phyloP scores from a whole-genome alignment of 345 rosid species.

The Moricandia arvensis region DNA sequence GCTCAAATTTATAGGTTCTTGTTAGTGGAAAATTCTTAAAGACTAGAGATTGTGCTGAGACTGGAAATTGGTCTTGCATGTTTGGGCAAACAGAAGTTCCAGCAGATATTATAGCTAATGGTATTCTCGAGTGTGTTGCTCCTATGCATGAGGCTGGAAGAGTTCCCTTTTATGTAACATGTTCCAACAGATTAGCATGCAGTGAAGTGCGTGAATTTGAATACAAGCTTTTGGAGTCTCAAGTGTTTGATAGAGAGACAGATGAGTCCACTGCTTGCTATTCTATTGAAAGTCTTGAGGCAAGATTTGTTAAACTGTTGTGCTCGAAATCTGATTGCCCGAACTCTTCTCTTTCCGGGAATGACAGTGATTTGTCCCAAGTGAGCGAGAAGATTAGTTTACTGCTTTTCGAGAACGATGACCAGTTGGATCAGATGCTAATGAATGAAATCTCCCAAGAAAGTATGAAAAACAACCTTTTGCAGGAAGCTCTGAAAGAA shows the following conservation, averaged over 20 bases:
- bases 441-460: constrained; percentile 45
- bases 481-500: constrained; percentile 74
- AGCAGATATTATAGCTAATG: constrained; percentile 77
- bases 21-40: constrained; percentile 75
- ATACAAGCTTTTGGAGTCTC: constrained; percentile 44
- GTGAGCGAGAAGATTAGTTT: constrained; percentile 60
- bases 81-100: constrained; percentile 98
- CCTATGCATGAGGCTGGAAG: constrained; percentile 68
- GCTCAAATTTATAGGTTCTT: constrained; percentile 50
- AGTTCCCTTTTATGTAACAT: constrained; percentile 87
- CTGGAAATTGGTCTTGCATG: constrained; percentile 83
- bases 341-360: constrained; percentile 25
- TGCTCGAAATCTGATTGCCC: constrained; percentile 42
- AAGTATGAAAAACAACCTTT: constrained; percentile 48
- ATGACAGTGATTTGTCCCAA: constrained; percentile 41
- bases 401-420: constrained; percentile 60
- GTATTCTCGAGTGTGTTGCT: constrained; percentile 69
- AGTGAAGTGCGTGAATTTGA: constrained; percentile 97
- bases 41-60: constrained; percentile 30
- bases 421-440: constrained; percentile 60
- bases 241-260: constrained; percentile 31
- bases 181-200: constrained; percentile 92
- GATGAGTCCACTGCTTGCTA: constrained; percentile 21
- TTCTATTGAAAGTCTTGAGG: constrained; percentile 46
- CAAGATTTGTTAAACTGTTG: constrained; percentile 62